Evolutionary conservation across 306 rosid genomes (phyloP), one percentile per base, ranked within the genome.

Genomic region (Dryas alaskensis): DNA sequence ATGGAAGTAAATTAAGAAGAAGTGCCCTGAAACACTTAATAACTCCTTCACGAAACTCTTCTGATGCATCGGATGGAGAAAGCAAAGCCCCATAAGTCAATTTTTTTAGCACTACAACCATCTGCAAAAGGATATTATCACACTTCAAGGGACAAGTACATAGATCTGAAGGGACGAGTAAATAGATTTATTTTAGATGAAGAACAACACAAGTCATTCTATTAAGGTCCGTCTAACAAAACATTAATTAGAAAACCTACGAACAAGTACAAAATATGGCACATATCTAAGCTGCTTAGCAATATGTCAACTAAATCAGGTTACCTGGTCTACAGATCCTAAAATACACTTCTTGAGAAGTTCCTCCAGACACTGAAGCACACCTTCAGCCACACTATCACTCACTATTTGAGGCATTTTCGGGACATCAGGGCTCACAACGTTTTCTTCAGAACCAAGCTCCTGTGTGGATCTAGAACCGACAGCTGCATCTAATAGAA

Each of bases 41-140:
- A 81, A 89, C 81, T 84, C 98, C 97, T 88, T 83, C 98, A 61
- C 97, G 97, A 57, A 94, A 89, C 89, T 94, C 98, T 84, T 94
- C 98, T 52, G 98, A 94, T 53, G 98, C 98, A 69, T 94, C 95
- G 2, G 85, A 80, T 25, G 97, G 96, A 72, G 96, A 83, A 67
- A 94, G 84, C 82, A 94, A 70, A 54, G 97, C 98, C 73, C 96
- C 97, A 31, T 82, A 84, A 11, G 98, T 94, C 78, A 94, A 91
- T 84, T 91, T 94, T 78, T 94, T 94, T 78, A 94, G 81, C 6
- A 94, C 85, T 55, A 91, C 91, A 86, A 91, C 95, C 98, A 94
- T 88, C 97, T 89, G 96, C 80, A 67, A 63, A 83, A 76, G 73
- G 74, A 72, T n/a, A 58, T 74, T 70, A 79, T 62, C 62, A 64